These are phyloP conservation scores for Stemphylium beticola DNA, from an alignment of 2,329 filamentous ascomycete genomes.

Conservation along the genomic window DNA sequence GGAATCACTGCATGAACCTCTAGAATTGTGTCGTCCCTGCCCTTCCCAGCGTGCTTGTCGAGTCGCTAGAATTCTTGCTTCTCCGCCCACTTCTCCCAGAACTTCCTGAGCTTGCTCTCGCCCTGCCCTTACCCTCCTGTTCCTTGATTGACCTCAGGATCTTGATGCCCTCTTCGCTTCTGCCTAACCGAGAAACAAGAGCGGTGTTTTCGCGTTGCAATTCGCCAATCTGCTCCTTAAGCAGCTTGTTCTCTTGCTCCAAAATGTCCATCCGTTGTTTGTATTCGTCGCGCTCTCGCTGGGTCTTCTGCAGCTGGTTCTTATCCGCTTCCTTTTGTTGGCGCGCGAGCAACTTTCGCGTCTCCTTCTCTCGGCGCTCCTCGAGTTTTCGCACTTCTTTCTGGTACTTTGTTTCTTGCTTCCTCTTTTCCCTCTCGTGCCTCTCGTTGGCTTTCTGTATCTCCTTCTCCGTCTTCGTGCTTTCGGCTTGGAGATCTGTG, in stretches of 20 bases:
- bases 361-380: conserved; percentile 69
- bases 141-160: conserved; percentile 42
- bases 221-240: conserved; percentile 59
- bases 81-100: conserved; percentile 30
- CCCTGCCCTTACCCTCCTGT: conserved; percentile 28
- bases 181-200: conserved; percentile 55
- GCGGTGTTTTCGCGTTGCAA: conserved; percentile 65
- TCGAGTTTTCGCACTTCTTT: conserved; percentile 66
- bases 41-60: conserved; percentile 13
- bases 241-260: conserved; percentile 57
- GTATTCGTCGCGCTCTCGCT: conserved; percentile 57
- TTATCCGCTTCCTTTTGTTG: conserved; percentile 65
- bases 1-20: neutral
- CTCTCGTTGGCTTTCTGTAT: conserved; percentile 67
- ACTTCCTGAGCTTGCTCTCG: conserved; percentile 35
- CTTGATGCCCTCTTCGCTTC: conserved; percentile 43
- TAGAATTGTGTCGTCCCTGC: conserved; percentile 18
- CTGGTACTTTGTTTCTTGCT: conserved; percentile 51
- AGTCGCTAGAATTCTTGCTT: conserved; percentile 15
- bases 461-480: conserved; percentile 55
- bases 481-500: conserved; percentile 22
- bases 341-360: conserved; percentile 69
- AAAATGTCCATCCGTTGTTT: conserved; percentile 54
- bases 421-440: conserved; percentile 62
- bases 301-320: conserved; percentile 54